phyloP scores from a whole-genome alignment of 208 protist species.

The Blechomonas ayalai region DNA sequence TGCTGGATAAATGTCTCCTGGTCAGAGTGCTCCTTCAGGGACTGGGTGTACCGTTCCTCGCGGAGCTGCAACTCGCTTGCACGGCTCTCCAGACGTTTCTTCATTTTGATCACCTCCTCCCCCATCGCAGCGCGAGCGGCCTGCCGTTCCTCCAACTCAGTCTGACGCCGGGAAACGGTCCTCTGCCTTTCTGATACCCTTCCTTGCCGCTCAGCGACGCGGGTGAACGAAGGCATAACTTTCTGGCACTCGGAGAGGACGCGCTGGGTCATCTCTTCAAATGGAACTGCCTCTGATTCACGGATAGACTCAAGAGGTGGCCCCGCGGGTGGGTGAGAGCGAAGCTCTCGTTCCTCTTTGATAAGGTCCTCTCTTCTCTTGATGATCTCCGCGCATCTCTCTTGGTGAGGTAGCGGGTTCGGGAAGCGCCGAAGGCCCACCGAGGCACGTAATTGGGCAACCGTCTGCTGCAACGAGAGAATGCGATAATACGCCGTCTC shows the following conservation, averaged over 20 bases:
- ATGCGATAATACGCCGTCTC: slow-evolving; percentile 30
- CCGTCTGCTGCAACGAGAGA: slow-evolving; percentile 5
- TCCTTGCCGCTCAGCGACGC: slow-evolving; percentile 42
- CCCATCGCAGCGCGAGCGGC: slow-evolving; percentile 22
- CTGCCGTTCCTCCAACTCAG: slow-evolving; percentile 39
- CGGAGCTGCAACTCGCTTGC: slow-evolving; percentile 14
- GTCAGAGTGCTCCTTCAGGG: slow-evolving; percentile 33
- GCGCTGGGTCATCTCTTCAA: slow-evolving; percentile 13
- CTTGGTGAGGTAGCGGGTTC: slow-evolving; percentile 31
- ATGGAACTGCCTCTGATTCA: slow-evolving; percentile 4
- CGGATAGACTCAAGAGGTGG: slow-evolving; percentile 22
- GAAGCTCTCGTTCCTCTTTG: slow-evolving; percentile 24
- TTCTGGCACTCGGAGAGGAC: slow-evolving; percentile 27
- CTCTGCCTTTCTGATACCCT: slow-evolving; percentile 33
- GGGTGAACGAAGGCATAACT: slow-evolving; percentile 14
- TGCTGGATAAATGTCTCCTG: slow-evolving; percentile 47
- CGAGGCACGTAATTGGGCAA: slow-evolving; percentile 7
- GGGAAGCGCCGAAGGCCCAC: slow-evolving; percentile 12
- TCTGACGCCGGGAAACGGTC: slow-evolving; percentile 29
- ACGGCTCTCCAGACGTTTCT: slow-evolving; percentile 22
- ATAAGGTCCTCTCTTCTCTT: slow-evolving; percentile 29
- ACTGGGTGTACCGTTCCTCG: slow-evolving; percentile 27
- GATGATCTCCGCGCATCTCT: slow-evolving; percentile 16
- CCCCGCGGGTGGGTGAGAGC: slow-evolving; percentile 12
- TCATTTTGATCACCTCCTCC: slow-evolving; percentile 26